These are phyloP conservation scores for Vitis amurensis DNA, from an alignment of 164 flowering plant species.

Conservation along the genomic window DNA sequence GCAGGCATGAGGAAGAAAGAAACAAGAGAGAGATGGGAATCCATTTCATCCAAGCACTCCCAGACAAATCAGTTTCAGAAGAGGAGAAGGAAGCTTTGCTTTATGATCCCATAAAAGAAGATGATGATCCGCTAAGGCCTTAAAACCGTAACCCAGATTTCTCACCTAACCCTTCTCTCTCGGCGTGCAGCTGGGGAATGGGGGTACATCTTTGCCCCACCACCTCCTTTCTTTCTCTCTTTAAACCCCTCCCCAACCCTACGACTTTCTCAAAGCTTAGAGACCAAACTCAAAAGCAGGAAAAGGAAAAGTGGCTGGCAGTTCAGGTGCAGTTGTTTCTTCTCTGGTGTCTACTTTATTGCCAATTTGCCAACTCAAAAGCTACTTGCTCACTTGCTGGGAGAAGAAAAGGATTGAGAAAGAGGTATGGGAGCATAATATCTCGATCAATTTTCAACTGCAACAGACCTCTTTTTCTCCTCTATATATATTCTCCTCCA, in stretches of 20 bases:
- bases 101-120: slow-evolving; percentile 29
- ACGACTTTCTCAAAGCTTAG: slow-evolving; percentile 8
- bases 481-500: no score
- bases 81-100: slow-evolving; percentile 28
- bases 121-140: slow-evolving; percentile 1
- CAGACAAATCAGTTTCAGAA: slow-evolving; percentile 44
- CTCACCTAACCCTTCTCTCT: slow-evolving; percentile 11
- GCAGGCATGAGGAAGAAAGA: not conserved
- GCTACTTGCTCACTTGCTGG: slow-evolving; percentile 8
- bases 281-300: slow-evolving; percentile 1
- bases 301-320: slow-evolving; percentile 7
- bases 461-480: no score
- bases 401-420: not conserved
- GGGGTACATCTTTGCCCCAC: slow-evolving; percentile 9
- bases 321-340: slow-evolving; percentile 23
- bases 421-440: slow-evolving; percentile 4
- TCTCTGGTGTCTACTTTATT: slow-evolving; percentile 12
- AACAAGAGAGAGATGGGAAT: slow-evolving; percentile 22
- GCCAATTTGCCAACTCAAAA: slow-evolving; percentile 31
- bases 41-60: slow-evolving; percentile 35
- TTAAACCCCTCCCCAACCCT: not conserved
- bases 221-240: slow-evolving; percentile 11
- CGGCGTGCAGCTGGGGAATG: not conserved
- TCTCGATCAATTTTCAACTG: not conserved
- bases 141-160: slow-evolving; percentile 13